Percentiles rank a stretch among this genome's conserved stretches.
Conservation (phyloP, 169 alveolate species). For the Fabrea salina region DNA sequence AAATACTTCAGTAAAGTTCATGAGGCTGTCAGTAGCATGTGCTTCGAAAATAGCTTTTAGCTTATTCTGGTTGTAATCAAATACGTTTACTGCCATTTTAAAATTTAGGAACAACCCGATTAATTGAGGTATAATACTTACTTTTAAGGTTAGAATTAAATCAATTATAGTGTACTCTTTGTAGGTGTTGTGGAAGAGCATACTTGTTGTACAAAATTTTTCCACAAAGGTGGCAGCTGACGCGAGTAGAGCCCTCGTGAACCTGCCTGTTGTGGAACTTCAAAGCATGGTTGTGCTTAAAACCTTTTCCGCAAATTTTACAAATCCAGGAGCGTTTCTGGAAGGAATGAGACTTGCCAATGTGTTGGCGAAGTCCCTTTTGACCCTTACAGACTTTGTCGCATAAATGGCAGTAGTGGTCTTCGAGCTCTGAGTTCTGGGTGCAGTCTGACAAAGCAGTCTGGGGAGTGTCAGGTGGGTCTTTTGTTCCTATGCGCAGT, state of each 20-base stretch:
- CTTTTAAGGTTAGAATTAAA: no score
- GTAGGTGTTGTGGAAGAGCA: background rate
- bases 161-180: background rate
- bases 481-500: no score
- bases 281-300: conserved; percentile 5
- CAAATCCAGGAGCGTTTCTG: background rate
- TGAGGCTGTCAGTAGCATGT: no score
- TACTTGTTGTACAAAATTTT: background rate
- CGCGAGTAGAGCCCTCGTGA: background rate
- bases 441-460: no score
- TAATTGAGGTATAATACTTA: no score
- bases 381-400: background rate
- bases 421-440: no score
- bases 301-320: background rate
- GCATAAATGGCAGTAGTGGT: no score
- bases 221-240: background rate
- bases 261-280: background rate
- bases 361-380: background rate
- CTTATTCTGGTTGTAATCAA: no score
- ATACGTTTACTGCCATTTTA: no score
- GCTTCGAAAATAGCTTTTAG: no score
- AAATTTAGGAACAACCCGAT: no score
- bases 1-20: conserved; percentile 21
- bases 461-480: no score
- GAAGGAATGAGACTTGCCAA: background rate